phyloP scores from a whole-genome alignment of 2,329 filamentous ascomycete genomes.

The Colletotrichum simmondsii region DNA sequence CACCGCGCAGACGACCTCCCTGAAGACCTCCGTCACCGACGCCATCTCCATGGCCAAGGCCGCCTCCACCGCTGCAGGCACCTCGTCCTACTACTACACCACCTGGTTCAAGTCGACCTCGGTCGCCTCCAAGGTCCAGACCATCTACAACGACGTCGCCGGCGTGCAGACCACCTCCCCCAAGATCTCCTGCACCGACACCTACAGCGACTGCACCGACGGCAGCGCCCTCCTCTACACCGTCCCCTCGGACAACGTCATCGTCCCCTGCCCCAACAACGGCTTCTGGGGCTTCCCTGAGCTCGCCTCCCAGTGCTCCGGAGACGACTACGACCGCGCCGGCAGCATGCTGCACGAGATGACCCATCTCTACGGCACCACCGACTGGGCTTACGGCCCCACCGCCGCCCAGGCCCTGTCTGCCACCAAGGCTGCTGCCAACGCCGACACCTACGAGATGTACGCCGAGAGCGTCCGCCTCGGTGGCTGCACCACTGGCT shows the following conservation, averaged over 20 bases:
- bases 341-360: slow-evolving; percentile 32
- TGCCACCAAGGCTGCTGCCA: slow-evolving; percentile 22
- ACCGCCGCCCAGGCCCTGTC: slow-evolving; percentile 25
- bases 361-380: slow-evolving; percentile 29
- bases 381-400: slow-evolving; percentile 25
- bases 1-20: slow-evolving; percentile 2
- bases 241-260: slow-evolving; percentile 29
- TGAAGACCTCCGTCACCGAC: slow-evolving; percentile 22
- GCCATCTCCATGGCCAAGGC: slow-evolving; percentile 32
- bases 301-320: slow-evolving; percentile 16
- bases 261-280: slow-evolving; percentile 33
- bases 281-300: slow-evolving; percentile 33
- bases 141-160: slow-evolving; percentile 30
- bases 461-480: slow-evolving; percentile 32
- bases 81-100: slow-evolving; percentile 21
- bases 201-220: slow-evolving; percentile 25
- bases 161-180: slow-evolving; percentile 27
- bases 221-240: slow-evolving; percentile 31
- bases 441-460: slow-evolving; percentile 34
- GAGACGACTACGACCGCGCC: slow-evolving; percentile 29
- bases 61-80: slow-evolving; percentile 21
- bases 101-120: slow-evolving; percentile 33
- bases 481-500: slow-evolving; percentile 30
- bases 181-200: slow-evolving; percentile 31
- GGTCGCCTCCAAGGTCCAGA: slow-evolving; percentile 17